Conservation (phyloP, 202 grass and related monocot species). For the Elaeis oleifera region DNA sequence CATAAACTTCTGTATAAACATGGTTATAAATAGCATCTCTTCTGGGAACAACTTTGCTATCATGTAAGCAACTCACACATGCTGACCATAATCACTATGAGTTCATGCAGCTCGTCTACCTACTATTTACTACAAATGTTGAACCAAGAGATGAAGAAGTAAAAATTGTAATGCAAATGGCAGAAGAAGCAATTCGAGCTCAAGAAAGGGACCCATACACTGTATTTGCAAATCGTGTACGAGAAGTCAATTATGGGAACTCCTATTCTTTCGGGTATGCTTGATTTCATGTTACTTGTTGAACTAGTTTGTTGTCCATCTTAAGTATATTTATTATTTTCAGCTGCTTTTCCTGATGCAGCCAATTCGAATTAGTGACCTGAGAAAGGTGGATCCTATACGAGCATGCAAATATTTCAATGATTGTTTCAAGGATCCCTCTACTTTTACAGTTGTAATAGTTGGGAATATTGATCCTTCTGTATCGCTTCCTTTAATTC, state of each 20-base stretch:
- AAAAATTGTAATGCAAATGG: slow-evolving; percentile 99
- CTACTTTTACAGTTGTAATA: slow-evolving; percentile 84
- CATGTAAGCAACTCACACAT: slow-evolving; percentile 21
- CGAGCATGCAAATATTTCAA: slow-evolving; percentile 95
- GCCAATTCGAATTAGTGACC: slow-evolving; percentile 93
- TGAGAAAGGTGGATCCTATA: slow-evolving; percentile 94
- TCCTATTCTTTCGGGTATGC: slow-evolving; percentile 89
- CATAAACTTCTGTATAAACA: slow-evolving; percentile 1
- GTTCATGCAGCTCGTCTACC: slow-evolving; percentile 64
- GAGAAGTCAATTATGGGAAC: slow-evolving; percentile 98
- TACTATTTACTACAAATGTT: slow-evolving; percentile 90
- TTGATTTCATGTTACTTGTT: slow-evolving; percentile 12
- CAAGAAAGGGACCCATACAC: slow-evolving; percentile 99
- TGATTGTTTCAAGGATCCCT: slow-evolving; percentile 83
- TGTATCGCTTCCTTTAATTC: slow-evolving; percentile 69
- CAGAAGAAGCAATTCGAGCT: slow-evolving; percentile 98
- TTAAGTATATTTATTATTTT: slow-evolving; percentile 29
- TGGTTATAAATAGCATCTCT: slow-evolving; percentile 3
- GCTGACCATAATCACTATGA: slow-evolving; percentile 2
- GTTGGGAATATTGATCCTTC: slow-evolving; percentile 84
- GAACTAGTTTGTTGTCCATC: slow-evolving; percentile 9
- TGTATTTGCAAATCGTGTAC: slow-evolving; percentile 86
- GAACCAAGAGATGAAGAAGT: slow-evolving; percentile 96
- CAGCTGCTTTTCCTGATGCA: slow-evolving; percentile 29
- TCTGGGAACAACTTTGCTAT: slow-evolving; percentile 6